Percentiles rank a stretch among this genome's conserved stretches.
Conservation (phyloP, 1,284 basidiomycete species). For the Ustilago xerochloae region DNA sequence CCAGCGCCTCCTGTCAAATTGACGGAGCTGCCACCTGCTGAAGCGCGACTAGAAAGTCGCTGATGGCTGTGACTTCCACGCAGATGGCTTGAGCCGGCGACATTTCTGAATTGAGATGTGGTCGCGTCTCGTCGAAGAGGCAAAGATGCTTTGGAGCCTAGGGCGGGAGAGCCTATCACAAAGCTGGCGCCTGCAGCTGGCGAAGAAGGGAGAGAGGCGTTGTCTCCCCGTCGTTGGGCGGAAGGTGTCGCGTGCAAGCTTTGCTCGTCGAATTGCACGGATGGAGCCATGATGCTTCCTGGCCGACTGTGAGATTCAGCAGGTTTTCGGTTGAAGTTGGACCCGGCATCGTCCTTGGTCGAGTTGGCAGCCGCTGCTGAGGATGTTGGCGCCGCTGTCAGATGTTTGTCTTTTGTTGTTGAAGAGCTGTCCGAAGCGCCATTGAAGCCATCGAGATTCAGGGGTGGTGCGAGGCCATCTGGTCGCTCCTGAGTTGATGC, state of each 20-base stretch:
- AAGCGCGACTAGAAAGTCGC: conserved; percentile 21
- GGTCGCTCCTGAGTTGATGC: conserved; percentile 12
- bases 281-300: conserved; percentile 32
- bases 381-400: background rate
- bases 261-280: conserved; percentile 52
- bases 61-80: conserved; percentile 20
- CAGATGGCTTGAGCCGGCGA: conserved; percentile 14
- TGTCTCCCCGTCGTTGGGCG: conserved; percentile 26
- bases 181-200: conserved; percentile 11
- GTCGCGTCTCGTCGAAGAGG: conserved; percentile 15
- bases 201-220: conserved; percentile 27
- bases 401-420: background rate
- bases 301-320: conserved; percentile 19
- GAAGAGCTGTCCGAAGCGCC: background rate
- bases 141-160: conserved; percentile 1
- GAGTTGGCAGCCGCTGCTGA: conserved; percentile 5
- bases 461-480: conserved; percentile 15
- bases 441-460: conserved; percentile 7
- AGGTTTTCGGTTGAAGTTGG: conserved; percentile 18
- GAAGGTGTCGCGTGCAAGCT: conserved; percentile 37
- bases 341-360: conserved; percentile 27
- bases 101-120: background rate
- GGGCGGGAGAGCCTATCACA: conserved; percentile 10
- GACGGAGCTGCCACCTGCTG: conserved; percentile 29
- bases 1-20: background rate